phyloP scores from a whole-genome alignment of 148 eudicot species.

The Rheum nobile region DNA sequence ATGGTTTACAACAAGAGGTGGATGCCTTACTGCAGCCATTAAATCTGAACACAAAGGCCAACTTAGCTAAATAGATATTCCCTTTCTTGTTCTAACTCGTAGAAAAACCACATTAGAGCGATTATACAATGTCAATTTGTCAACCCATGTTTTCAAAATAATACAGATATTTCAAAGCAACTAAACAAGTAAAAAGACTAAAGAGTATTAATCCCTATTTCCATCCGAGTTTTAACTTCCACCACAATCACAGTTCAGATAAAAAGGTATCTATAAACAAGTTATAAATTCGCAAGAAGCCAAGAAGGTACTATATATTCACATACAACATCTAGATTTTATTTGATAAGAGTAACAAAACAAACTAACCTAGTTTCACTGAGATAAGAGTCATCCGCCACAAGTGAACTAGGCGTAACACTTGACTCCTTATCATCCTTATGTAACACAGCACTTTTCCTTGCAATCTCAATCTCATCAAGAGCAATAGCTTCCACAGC shows the following conservation, averaged over 20 bases:
- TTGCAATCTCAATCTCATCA: slow-evolving; percentile 14
- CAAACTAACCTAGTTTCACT: slow-evolving; percentile 55
- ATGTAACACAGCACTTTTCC: slow-evolving; percentile 27
- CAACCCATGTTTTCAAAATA: background rate
- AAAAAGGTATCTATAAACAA: background rate
- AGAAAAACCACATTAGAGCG: too few species aligned
- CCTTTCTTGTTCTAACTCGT: too few species aligned
- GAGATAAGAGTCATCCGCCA: slow-evolving; percentile 42
- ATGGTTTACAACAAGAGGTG: background rate
- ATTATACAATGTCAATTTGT: too few species aligned
- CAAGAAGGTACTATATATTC: background rate
- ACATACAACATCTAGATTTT: too few species aligned
- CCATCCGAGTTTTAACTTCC: background rate
- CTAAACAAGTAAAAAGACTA: background rate
- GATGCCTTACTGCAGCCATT: background rate
- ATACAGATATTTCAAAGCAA: background rate
- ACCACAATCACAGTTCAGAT: background rate
- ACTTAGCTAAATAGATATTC: too few species aligned
- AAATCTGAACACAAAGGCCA: background rate
- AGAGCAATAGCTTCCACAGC: slow-evolving; percentile 34
- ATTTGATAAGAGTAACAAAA: background rate
- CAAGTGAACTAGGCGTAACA: slow-evolving; percentile 20
- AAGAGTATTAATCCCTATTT: background rate
- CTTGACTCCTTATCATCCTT: slow-evolving; percentile 15
- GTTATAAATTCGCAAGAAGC: background rate